Conservation (phyloP, 768 basidiomycete species). For the Hebeloma cylindrosporum region DNA sequence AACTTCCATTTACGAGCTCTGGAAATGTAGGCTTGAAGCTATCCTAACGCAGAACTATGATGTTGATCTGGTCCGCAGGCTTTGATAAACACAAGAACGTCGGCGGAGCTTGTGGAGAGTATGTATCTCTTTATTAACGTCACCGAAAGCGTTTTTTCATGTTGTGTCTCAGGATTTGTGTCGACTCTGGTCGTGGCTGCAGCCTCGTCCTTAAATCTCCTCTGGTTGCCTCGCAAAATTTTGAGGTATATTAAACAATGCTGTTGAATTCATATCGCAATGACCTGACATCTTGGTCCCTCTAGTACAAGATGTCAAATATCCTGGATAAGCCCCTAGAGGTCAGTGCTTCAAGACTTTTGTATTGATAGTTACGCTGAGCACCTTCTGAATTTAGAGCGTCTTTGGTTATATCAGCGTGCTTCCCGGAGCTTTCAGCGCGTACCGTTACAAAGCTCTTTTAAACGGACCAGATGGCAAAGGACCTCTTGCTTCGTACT, state of each 20-base stretch:
- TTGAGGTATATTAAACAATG: constrained; percentile 53
- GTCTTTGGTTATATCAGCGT: constrained; percentile 88
- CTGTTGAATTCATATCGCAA: not conserved
- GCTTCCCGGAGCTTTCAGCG: constrained; percentile 90
- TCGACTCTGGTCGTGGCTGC: constrained; percentile 76
- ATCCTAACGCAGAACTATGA: constrained; percentile 5
- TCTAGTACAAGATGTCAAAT: constrained; percentile 91
- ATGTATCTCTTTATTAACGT: constrained; percentile 19
- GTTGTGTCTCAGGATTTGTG: constrained; percentile 60
- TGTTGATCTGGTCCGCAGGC: constrained; percentile 31
- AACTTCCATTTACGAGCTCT: constrained; percentile 93
- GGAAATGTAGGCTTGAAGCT: constrained; percentile 67
- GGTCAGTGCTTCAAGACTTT: constrained; percentile 37
- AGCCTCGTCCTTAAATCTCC: constrained; percentile 70
- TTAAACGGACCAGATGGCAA: constrained; percentile 85
- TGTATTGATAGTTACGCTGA: not conserved
- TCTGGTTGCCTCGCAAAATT: constrained; percentile 92
- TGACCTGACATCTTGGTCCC: constrained; percentile 1
- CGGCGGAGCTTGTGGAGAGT: constrained; percentile 97
- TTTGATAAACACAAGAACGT: constrained; percentile 85
- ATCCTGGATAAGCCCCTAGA: constrained; percentile 96
- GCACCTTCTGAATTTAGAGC: constrained; percentile 47
- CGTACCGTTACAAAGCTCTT: constrained; percentile 87
- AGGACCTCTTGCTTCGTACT: constrained; percentile 90
- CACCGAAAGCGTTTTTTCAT: constrained; percentile 3